Conservation (phyloP, 2,329 filamentous ascomycete genomes). For the Neurospora sp. region DNA sequence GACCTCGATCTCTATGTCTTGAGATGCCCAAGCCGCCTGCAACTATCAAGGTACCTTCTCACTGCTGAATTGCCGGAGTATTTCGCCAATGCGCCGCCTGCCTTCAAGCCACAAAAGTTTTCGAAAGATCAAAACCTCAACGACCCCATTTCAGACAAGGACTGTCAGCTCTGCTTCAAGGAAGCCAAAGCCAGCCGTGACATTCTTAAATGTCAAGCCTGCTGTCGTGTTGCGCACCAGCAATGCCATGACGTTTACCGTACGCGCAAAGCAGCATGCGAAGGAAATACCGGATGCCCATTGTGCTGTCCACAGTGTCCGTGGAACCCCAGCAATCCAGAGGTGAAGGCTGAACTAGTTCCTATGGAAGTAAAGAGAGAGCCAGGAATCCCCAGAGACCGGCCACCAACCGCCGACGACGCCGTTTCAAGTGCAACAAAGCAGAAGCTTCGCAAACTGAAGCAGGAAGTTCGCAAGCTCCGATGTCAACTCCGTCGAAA, state of each 20-base stretch:
- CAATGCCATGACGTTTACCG: neutral
- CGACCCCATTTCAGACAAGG: neutral
- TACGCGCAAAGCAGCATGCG: neutral
- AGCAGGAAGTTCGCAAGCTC: too few relatives aligned
- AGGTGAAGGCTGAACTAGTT: neutral
- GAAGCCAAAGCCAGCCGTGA: neutral
- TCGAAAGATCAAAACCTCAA: neutral
- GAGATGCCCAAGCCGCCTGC: neutral
- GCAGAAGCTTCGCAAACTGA: too few relatives aligned
- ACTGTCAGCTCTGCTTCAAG: neutral
- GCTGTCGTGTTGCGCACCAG: neutral
- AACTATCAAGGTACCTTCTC: accelerated
- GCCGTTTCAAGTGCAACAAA: too few relatives aligned
- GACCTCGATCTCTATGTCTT: neutral
- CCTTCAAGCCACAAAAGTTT: neutral
- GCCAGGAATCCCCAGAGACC: too few relatives aligned
- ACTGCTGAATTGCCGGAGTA: neutral
- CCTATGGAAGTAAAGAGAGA: too few relatives aligned
- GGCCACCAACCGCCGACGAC: too few relatives aligned
- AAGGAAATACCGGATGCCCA: neutral
- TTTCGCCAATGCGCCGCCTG: neutral
- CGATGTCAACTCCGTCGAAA: too few relatives aligned
- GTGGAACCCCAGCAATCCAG: neutral
- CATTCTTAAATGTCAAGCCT: neutral
- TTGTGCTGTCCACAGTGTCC: neutral